Conservation (phyloP, 2,329 filamentous ascomycete genomes). For the Alternaria solani region DNA sequence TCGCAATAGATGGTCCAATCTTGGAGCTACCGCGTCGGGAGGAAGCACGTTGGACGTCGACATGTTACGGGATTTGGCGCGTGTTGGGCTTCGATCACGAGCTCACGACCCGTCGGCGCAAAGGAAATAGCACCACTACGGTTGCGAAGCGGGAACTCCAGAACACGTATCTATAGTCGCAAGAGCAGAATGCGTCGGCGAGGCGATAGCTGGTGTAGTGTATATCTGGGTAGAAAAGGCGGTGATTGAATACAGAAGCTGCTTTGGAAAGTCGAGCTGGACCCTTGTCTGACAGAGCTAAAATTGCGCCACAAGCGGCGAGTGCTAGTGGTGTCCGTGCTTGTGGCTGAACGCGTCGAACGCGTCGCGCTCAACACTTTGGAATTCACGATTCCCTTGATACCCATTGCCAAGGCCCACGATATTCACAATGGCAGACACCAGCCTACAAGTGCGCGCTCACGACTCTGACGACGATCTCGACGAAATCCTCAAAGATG, state of each 20-base stretch:
- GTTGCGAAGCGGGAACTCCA: background rate
- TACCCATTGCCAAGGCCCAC: background rate
- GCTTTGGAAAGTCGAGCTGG: constrained; percentile 13
- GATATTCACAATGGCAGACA: constrained; percentile 30
- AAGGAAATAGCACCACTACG: background rate
- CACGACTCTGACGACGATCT: constrained; percentile 57
- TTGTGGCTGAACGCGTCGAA: constrained; percentile 21
- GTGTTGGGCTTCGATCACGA: constrained; percentile 14
- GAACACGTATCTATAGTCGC: background rate
- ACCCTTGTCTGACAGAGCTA: constrained; percentile 13
- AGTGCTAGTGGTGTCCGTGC: constrained; percentile 18
- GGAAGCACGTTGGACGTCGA: constrained; percentile 35
- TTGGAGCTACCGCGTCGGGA: constrained; percentile 38
- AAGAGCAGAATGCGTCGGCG: background rate
- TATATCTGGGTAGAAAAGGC: background rate
- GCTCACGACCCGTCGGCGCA: constrained; percentile 4
- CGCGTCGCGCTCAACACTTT: constrained; percentile 19
- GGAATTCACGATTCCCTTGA: background rate
- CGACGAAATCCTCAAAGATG: constrained; percentile 79
- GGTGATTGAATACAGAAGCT: constrained; percentile 8
- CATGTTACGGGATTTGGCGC: constrained; percentile 29
- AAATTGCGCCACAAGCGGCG: constrained; percentile 20
- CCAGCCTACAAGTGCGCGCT: constrained; percentile 20
- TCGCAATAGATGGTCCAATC: constrained; percentile 52
- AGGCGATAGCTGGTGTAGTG: background rate